Conservation (phyloP, 2,329 filamentous ascomycete species). For the Conoideocrella luteorostrata region DNA sequence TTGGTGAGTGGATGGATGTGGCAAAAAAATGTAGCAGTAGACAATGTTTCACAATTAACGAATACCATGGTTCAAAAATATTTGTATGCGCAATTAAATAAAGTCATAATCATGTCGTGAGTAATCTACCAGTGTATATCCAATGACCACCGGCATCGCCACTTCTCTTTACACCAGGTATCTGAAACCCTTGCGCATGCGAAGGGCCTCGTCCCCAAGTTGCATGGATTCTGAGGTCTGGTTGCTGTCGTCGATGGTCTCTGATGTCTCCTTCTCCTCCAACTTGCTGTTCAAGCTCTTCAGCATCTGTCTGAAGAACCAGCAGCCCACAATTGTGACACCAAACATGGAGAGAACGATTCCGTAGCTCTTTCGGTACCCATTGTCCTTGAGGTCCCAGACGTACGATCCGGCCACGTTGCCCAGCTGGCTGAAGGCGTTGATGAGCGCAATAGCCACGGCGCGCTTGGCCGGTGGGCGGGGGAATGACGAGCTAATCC, state of each 20-base stretch:
- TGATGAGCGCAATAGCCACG: conserved; percentile 55
- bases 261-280: conserved; percentile 30
- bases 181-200: conserved; percentile 10
- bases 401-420: conserved; percentile 58
- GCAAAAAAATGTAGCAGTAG: no score
- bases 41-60: no score
- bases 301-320: conserved; percentile 40
- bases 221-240: neutral
- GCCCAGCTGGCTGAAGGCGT: conserved; percentile 50
- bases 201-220: conserved; percentile 1
- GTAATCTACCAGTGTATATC: no score
- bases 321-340: conserved; percentile 47
- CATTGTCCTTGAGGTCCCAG: conserved; percentile 52
- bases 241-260: neutral
- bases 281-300: conserved; percentile 40
- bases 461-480: conserved; percentile 55
- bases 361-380: conserved; percentile 57
- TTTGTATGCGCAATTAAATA: no score
- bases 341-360: conserved; percentile 61
- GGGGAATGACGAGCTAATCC: conserved; percentile 52
- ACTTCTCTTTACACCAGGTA: conserved; percentile 3
- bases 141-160: no score
- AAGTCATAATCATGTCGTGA: no score
- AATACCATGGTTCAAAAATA: no score
- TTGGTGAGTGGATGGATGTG: no score